Evolutionary conservation across 2,329 filamentous ascomycete species (phyloP).

Genomic region (Cordyceps tenuipes): DNA sequence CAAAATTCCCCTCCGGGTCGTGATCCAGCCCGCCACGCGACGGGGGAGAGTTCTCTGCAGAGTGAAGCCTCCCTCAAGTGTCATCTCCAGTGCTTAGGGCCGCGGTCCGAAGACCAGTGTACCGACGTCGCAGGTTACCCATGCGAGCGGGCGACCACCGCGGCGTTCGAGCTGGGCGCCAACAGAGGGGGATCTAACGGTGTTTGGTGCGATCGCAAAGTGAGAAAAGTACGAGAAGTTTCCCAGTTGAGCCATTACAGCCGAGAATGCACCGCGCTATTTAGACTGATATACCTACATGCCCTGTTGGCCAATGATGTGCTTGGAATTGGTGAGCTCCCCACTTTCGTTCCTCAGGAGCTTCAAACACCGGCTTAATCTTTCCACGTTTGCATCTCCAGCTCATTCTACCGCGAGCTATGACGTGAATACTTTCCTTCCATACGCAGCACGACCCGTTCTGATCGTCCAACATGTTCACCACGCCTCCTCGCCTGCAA

Average conservation of each 20-base stretch:
- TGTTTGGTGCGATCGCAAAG: constrained; percentile 40
- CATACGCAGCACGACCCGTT: background rate
- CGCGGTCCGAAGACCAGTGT: constrained; percentile 28
- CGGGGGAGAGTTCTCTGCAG: constrained; percentile 64
- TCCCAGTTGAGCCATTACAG: constrained; percentile 58
- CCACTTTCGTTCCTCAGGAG: background rate
- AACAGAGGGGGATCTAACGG: constrained; percentile 45
- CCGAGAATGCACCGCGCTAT: constrained; percentile 21
- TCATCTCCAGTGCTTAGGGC: constrained; percentile 62
- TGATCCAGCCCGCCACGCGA: constrained; percentile 63
- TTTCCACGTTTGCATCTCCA: background rate
- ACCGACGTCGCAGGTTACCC: constrained; percentile 59
- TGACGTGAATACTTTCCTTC: background rate
- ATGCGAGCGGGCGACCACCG: constrained; percentile 57
- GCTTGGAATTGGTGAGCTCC: background rate
- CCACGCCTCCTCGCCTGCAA: constrained; percentile 49
- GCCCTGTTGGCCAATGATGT: background rate
- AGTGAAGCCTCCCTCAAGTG: constrained; percentile 64
- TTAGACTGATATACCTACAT: constrained; percentile 18
- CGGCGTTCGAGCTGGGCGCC: constrained; percentile 62
- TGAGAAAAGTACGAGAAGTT: constrained; percentile 46
- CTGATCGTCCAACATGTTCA: constrained; percentile 45
- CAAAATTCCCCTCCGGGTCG: constrained; percentile 52
- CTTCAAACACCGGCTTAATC: background rate
- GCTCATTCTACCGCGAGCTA: background rate